Conservation (phyloP, 2,329 filamentous ascomycete genomes). For the Colletotrichum sp. region DNA sequence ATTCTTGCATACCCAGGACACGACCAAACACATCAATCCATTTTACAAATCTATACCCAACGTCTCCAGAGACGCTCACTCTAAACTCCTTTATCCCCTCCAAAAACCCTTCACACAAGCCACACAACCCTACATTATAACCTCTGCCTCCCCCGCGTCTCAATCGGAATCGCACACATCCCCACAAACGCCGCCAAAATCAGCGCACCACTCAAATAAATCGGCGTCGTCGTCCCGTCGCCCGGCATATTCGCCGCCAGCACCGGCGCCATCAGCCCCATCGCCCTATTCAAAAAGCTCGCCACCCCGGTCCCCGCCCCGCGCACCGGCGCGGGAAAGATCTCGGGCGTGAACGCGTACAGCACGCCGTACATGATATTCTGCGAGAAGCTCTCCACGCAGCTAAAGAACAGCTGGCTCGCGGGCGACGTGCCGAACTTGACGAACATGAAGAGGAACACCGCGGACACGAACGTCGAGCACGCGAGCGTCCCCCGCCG, state of each 20-base stretch:
- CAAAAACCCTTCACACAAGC: neutral
- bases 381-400: conserved; percentile 73
- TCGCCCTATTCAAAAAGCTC: conserved; percentile 72
- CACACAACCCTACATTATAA: conserved; percentile 40
- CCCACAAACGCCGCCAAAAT: conserved; percentile 65
- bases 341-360: conserved; percentile 79
- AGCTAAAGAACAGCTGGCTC: conserved; percentile 69
- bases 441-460: conserved; percentile 74
- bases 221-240: conserved; percentile 61
- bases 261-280: conserved; percentile 72
- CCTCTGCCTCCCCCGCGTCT: conserved; percentile 64
- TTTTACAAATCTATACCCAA: neutral
- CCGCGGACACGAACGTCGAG: conserved; percentile 69
- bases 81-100: neutral
- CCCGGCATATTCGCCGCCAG: conserved; percentile 67
- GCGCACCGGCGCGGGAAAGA: conserved; percentile 75
- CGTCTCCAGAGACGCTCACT: neutral
- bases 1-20: neutral
- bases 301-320: conserved; percentile 76
- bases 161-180: conserved; percentile 66
- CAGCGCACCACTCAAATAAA: conserved; percentile 61
- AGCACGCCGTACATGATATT: conserved; percentile 81
- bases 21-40: neutral
- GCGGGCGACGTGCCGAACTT: conserved; percentile 59
- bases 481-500: conserved; percentile 74